Conservation (phyloP, 129 eudicot genomes). For the Chrysanthemum makinoi region DNA sequence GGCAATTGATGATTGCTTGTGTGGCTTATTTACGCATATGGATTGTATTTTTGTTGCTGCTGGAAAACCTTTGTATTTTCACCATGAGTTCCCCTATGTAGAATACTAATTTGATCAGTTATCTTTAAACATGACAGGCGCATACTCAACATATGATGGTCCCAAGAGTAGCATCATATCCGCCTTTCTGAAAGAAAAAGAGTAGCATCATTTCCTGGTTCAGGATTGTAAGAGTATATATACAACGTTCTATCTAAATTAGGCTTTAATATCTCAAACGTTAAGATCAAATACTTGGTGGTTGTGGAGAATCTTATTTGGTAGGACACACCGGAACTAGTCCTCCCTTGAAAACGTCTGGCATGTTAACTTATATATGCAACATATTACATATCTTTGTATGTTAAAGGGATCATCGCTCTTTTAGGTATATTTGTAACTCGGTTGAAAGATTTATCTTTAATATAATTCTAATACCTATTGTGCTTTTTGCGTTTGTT, state of each 20-base stretch:
- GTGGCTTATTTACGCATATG: neutral
- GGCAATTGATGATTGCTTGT: too few species aligned
- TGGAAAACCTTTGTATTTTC: too few species aligned
- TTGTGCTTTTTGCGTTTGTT: neutral
- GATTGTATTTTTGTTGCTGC: neutral
- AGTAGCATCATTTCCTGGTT: neutral
- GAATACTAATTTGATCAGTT: constrained; percentile 15
- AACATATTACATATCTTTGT: neutral
- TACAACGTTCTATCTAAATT: constrained; percentile 5
- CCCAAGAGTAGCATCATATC: constrained; percentile 37
- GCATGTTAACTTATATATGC: too few species aligned
- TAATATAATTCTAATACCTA: constrained; percentile 1
- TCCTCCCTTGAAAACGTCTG: constrained; percentile 5
- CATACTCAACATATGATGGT: constrained; percentile 57
- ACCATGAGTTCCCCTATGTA: constrained; percentile 3
- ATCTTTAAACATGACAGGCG: constrained; percentile 27
- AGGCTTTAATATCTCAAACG: constrained; percentile 6
- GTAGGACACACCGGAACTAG: constrained; percentile 11
- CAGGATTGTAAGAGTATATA: constrained; percentile 10
- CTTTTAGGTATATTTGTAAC: neutral
- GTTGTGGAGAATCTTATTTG: constrained; percentile 1
- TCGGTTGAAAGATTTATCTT: neutral
- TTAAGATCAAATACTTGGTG: neutral
- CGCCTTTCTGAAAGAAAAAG: neutral
- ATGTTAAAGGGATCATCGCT: neutral